phyloP scores from a whole-genome alignment of 1,284 basidiomycete species.

The Takashimella koratensis region DNA sequence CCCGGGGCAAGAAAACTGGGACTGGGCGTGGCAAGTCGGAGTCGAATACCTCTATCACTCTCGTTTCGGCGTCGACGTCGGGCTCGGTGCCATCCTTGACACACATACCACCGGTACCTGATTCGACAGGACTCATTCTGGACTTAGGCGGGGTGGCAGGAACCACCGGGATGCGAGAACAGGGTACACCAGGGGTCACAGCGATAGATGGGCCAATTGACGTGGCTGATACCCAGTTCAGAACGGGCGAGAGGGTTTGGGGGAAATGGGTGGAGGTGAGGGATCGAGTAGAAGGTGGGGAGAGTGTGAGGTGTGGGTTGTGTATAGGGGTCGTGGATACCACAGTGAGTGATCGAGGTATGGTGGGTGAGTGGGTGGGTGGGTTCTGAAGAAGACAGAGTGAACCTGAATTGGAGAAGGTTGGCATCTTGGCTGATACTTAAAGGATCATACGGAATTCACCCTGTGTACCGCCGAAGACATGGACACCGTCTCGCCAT shows the following conservation, averaged over 20 bases:
- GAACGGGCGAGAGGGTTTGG: constrained; percentile 21
- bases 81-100: too few relatives aligned
- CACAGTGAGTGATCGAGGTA: constrained; percentile 51
- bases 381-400: too few relatives aligned
- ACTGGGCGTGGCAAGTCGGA: too few relatives aligned
- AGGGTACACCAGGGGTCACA: constrained; percentile 53
- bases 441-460: constrained; percentile 60
- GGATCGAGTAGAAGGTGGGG: constrained; percentile 27
- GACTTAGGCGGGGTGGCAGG: constrained; percentile 75
- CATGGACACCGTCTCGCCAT: constrained; percentile 9
- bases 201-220: constrained; percentile 54
- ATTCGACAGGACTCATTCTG: constrained; percentile 27
- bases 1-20: too few relatives aligned
- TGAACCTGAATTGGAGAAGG: too few relatives aligned
- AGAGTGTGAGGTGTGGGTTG: constrained; percentile 53
- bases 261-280: constrained; percentile 15
- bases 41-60: too few relatives aligned
- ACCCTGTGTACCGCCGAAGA: constrained; percentile 54
- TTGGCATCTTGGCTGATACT: too few relatives aligned
- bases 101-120: not conserved
- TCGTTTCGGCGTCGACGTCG: too few relatives aligned
- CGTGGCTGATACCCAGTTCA: constrained; percentile 60
- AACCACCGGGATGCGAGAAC: constrained; percentile 54
- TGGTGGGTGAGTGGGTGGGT: not conserved
- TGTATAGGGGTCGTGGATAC: constrained; percentile 54